Conservation (phyloP, 345 rosid genomes). For the Barbarea vulgaris region DNA sequence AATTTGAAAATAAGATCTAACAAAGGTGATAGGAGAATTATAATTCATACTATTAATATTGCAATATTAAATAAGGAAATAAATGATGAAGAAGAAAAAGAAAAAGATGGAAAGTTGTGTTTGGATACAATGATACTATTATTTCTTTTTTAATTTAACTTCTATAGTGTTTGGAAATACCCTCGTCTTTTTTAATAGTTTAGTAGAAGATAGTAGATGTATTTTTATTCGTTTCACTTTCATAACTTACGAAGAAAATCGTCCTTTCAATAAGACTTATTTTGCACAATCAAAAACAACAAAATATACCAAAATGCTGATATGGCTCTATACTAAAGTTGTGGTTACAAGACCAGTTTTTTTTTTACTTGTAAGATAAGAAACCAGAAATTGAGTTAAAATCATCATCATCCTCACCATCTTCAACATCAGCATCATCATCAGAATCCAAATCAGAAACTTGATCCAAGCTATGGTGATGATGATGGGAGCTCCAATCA, state of each 20-base stretch:
- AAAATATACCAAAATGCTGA: background rate
- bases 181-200: too few relatives aligned
- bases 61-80: too few relatives aligned
- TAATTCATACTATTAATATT: too few relatives aligned
- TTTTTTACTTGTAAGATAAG: conserved; percentile 34
- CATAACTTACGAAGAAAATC: background rate
- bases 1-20: too few relatives aligned
- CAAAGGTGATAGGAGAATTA: too few relatives aligned
- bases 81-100: too few relatives aligned
- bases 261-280: background rate
- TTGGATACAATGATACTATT: too few relatives aligned
- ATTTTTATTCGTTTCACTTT: background rate
- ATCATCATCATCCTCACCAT: conserved; percentile 33
- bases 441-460: conserved; percentile 45
- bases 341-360: conserved; percentile 10
- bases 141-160: too few relatives aligned
- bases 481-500: conserved; percentile 69
- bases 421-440: conserved; percentile 36
- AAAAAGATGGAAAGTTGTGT: too few relatives aligned
- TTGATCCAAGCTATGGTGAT: conserved; percentile 31
- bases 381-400: conserved; percentile 31
- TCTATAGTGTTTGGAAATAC: too few relatives aligned
- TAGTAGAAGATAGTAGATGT: too few relatives aligned
- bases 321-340: conserved; percentile 17
- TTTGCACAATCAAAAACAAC: conserved; percentile 7